A percentile compares a stretch with the other conserved stretches of the same genome.
Evolutionary conservation across 352 stramenopile species (phyloP).

Genomic region (Elongisporangium anandrum): DNA sequence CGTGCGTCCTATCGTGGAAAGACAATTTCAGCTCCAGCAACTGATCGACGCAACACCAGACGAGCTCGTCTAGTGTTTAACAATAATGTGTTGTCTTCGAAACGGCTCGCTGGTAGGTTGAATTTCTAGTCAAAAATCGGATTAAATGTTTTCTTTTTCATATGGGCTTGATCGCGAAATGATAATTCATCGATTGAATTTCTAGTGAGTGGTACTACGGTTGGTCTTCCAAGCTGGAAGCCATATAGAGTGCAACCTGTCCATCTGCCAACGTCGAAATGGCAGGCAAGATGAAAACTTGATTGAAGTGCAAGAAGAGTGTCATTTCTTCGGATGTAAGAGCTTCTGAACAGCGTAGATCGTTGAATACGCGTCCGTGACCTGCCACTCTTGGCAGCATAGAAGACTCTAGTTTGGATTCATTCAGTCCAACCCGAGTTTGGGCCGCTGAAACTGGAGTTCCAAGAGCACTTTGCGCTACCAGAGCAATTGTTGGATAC

Average conservation of each 20-base stretch:
- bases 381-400: too few relatives aligned
- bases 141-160: background rate
- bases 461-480: slow-evolving; percentile 6
- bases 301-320: background rate
- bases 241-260: too few relatives aligned
- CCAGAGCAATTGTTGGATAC: slow-evolving; percentile 12
- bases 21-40: slow-evolving; percentile 90
- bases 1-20: slow-evolving; percentile 85
- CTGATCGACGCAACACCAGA: slow-evolving; percentile 80
- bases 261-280: background rate
- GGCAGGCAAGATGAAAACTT: too few relatives aligned
- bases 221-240: too few relatives aligned
- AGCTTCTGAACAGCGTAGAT: background rate
- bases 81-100: background rate
- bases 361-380: background rate
- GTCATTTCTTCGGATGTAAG: background rate
- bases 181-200: too few relatives aligned
- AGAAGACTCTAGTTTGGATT: background rate
- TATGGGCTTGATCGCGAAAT: too few relatives aligned
- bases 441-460: background rate
- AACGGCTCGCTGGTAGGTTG: background rate
- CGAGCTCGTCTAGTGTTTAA: slow-evolving; percentile 26
- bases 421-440: too few relatives aligned
- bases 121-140: background rate
- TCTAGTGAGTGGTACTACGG: too few relatives aligned